phyloP scores from a whole-genome alignment of 202 grass and related monocot genomes.

The Elaeis oleifera region DNA sequence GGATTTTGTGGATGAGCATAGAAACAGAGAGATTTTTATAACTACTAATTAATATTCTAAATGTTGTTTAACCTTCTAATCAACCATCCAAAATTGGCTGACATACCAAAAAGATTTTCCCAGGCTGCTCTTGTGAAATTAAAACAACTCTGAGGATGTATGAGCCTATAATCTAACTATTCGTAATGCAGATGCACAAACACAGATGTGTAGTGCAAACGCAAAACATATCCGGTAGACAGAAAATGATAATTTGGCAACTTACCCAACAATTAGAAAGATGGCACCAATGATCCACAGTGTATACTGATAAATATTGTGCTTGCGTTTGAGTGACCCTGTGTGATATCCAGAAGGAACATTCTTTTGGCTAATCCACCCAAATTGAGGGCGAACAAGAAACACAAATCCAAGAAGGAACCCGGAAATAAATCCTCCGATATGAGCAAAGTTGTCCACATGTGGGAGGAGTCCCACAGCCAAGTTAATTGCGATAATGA shows the following conservation, averaged over 20 bases:
- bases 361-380: conserved; percentile 8
- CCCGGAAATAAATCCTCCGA: conserved; percentile 19
- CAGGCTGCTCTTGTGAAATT: no score
- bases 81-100: no score
- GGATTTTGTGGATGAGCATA: no score
- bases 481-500: conserved; percentile 14
- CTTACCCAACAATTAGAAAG: neutral
- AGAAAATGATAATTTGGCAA: neutral
- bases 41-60: no score
- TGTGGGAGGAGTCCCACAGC: conserved; percentile 7
- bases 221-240: no score
- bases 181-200: no score
- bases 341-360: conserved; percentile 8
- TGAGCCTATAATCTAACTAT: no score
- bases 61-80: no score
- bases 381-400: conserved; percentile 18
- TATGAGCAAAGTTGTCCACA: conserved; percentile 20
- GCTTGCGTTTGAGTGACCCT: neutral
- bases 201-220: no score
- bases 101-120: no score
- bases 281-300: neutral
- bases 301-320: conserved; percentile 5
- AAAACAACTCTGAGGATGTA: no score
- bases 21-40: no score
- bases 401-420: conserved; percentile 19